Base-by-base conservation (phyloP, 768 basidiomycete genomes). In the Tremella fuciformis region DNA sequence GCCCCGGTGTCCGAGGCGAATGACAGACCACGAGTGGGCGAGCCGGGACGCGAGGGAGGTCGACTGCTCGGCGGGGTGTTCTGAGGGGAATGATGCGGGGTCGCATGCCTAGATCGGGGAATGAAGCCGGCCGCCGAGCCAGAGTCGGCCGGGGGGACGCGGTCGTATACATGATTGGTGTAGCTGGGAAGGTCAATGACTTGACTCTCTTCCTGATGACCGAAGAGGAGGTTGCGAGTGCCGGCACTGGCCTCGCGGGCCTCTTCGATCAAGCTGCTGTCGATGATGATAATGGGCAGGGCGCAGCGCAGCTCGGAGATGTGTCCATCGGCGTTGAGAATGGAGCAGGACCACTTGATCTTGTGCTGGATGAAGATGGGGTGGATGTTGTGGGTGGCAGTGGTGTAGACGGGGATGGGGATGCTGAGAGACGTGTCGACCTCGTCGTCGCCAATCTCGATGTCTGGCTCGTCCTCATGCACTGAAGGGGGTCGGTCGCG, bases 241-340 rank as follows among this genome's bases (percentile, higher is more conserved):
- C 81, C 80, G n/a, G 85, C 80, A 3, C 90, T 87, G 22, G 85
- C 82, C 1, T 82, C 80, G 37, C 86, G 81, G 1, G 90, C 87
- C 73, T 96, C 92, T 13, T 85, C 81, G 15, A 88, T 80, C 1
- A 94, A 79, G 13, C 83, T 80, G 58, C 82, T 73, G 64, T 92
- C 86, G 21, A 97, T 85, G 49, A 98, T 82, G 70, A 89, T 84
- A 34, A 98, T 77, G 0, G 94, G 94, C 4, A 97, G 81, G 1
- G 91, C 91, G 76, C 94, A 97, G 15, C 92, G 85, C n/a, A 98
- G 81, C 76, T 97, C 91, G 8, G 91, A 93, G 2, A 85, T 86
- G 73, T 97, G 94, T 0, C 92, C 92, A 71, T 97, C 94, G 7
- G 82, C 81, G 73, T 97, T 98, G 62, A 81, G 81, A 70, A 93